Evolutionary conservation across 2,329 filamentous ascomycete genomes (phyloP).

Genomic region (Penicillium thymicola): DNA sequence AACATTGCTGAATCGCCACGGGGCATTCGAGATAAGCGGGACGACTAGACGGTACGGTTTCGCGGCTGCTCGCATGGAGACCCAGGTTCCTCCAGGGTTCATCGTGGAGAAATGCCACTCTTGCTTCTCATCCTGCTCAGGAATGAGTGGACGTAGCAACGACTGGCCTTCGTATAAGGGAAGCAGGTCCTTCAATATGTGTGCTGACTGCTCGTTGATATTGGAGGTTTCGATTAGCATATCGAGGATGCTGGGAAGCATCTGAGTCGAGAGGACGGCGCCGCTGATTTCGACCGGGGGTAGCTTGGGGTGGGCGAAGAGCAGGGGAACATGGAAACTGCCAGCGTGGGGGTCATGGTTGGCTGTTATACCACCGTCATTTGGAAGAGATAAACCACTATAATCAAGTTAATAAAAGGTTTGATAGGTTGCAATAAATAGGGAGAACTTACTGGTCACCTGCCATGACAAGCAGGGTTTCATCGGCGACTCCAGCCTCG

Average conservation of each 20-base stretch:
- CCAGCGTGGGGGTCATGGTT: conserved; percentile 28
- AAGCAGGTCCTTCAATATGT: conserved; percentile 40
- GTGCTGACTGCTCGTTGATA: conserved; percentile 32
- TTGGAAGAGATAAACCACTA: conserved; percentile 25
- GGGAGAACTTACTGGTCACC: conserved; percentile 25
- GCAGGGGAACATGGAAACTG: conserved; percentile 28
- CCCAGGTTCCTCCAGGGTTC: conserved; percentile 46
- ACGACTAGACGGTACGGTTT: conserved; percentile 68
- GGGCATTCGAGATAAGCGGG: conserved; percentile 70
- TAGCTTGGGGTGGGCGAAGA: conserved; percentile 26
- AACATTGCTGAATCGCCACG: conserved; percentile 37
- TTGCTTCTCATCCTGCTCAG: conserved; percentile 31
- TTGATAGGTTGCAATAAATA: too few relatives aligned
- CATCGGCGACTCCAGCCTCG: conserved; percentile 28
- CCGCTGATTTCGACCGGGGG: conserved; percentile 20
- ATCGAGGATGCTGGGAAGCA: conserved; percentile 49
- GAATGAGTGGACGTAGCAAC: conserved; percentile 42
- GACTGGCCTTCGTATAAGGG: conserved; percentile 50
- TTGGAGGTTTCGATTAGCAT: conserved; percentile 44
- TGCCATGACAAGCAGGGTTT: conserved; percentile 30
- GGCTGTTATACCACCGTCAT: conserved; percentile 27
- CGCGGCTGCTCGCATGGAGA: conserved; percentile 70
- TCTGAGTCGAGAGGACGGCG: conserved; percentile 30
- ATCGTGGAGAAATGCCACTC: conserved; percentile 37
- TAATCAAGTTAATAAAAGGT: neutral